Percentiles rank a stretch among this genome's conserved stretches.
Evolutionary conservation across 345 rosid genomes (phyloP).

Genomic region (Eucalyptus regnans): DNA sequence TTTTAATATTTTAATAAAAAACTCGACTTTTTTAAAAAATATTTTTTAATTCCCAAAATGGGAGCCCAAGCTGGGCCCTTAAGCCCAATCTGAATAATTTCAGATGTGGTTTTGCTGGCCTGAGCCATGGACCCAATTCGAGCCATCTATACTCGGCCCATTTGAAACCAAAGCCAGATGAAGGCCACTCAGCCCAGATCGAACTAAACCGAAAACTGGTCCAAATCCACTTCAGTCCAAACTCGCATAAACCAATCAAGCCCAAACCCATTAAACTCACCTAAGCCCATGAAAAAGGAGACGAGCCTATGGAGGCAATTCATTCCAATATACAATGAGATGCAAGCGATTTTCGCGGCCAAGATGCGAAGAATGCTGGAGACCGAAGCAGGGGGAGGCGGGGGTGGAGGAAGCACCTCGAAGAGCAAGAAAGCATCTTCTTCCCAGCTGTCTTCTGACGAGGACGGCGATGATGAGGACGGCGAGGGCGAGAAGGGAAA

Average conservation of each 20-base stretch:
- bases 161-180: not conserved
- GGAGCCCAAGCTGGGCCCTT: not conserved
- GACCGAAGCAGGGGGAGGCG: constrained; percentile 59
- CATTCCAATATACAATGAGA: constrained; percentile 58
- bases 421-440: constrained; percentile 23
- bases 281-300: too few species aligned
- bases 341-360: constrained; percentile 44
- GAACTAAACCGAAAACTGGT: not conserved
- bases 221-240: not conserved
- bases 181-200: not conserved
- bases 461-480: constrained; percentile 63
- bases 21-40: accelerated
- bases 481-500: constrained; percentile 28
- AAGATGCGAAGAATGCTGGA: constrained; percentile 69
- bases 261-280: too few species aligned
- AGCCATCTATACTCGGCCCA: not conserved
- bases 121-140: not conserved
- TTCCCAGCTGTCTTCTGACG: constrained; percentile 47
- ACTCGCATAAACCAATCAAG: too few species aligned
- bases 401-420: constrained; percentile 25
- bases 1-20: too few species aligned
- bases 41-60: not conserved
- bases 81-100: not conserved
- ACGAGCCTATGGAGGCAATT: too few species aligned
- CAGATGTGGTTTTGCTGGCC: not conserved